phyloP scores from a whole-genome alignment of 1,284 basidiomycete genomes.

The Rhodotorula sp. region DNA sequence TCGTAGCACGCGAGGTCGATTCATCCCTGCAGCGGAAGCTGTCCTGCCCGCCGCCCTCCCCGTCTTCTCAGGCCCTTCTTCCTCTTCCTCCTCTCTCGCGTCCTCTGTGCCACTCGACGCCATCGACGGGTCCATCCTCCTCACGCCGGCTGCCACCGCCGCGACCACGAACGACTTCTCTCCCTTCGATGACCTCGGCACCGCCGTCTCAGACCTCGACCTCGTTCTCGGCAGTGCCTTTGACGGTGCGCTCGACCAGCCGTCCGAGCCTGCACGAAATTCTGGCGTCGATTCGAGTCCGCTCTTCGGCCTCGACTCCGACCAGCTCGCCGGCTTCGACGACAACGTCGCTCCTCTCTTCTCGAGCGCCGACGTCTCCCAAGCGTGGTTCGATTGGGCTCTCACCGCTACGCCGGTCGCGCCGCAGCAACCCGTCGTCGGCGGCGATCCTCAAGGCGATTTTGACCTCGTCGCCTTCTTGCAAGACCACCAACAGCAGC shows the following conservation, averaged over 20 bases:
- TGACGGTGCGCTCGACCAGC: neutral
- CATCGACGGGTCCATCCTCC: conserved; percentile 1
- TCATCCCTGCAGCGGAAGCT: conserved; percentile 39
- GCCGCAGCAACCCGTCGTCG: neutral
- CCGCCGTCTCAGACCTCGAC: neutral
- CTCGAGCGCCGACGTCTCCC: conserved; percentile 9
- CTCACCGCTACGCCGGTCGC: no score
- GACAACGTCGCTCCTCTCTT: neutral
- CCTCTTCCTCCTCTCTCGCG: conserved; percentile 6
- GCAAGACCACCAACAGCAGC: conserved; percentile 6
- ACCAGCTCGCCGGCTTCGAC: conserved; percentile 3
- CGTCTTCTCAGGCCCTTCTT: neutral
- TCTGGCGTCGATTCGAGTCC: conserved; percentile 29
- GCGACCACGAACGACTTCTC: neutral
- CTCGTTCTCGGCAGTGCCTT: neutral
- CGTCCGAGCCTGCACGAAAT: conserved; percentile 23
- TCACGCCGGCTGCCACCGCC: neutral
- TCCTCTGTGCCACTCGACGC: neutral
- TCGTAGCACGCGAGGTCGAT: conserved; percentile 39
- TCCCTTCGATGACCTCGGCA: neutral
- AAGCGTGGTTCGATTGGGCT: conserved; percentile 34
- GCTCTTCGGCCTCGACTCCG: neutral
- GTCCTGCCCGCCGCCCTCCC: conserved; percentile 17
- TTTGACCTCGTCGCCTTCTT: conserved; percentile 33
- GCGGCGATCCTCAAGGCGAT: neutral